Conservation (phyloP, 176 grass and related monocot species). For the Paspalum vaginatum region DNA sequence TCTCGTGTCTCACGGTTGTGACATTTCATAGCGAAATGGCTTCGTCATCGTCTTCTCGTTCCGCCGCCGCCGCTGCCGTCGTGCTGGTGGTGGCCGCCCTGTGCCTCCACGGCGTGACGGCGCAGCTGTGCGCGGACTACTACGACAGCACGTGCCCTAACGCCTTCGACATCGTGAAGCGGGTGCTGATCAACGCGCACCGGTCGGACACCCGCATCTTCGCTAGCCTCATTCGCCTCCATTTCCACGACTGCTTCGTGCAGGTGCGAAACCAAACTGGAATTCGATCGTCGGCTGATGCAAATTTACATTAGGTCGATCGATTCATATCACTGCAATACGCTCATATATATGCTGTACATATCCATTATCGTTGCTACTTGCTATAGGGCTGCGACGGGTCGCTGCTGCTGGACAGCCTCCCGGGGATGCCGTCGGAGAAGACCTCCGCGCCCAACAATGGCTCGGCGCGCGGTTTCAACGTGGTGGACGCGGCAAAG, state of each 20-base stretch:
- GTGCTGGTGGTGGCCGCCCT: not conserved
- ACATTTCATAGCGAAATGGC: not conserved
- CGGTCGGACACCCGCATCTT: conserved; percentile 55
- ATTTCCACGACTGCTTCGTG: conserved; percentile 86
- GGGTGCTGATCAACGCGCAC: conserved; percentile 56
- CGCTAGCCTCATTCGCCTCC: conserved; percentile 70
- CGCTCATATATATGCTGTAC: too few relatives aligned
- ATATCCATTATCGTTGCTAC: too few relatives aligned
- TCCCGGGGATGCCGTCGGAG: conserved; percentile 57
- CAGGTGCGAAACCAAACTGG: conserved; percentile 28
- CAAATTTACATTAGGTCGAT: too few relatives aligned
- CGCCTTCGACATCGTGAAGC: conserved; percentile 51
- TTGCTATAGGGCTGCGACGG: conserved; percentile 68
- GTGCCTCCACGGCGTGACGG: not conserved
- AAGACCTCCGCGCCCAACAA: conserved; percentile 64
- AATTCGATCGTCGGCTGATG: too few relatives aligned
- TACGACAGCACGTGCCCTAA: conserved; percentile 54
- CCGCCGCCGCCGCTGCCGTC: not conserved
- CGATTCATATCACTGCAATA: too few relatives aligned
- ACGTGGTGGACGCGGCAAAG: conserved; percentile 74
- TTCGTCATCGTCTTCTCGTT: not conserved
- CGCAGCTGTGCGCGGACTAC: conserved; percentile 55
- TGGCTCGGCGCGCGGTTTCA: conserved; percentile 53
- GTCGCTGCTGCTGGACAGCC: conserved; percentile 69
- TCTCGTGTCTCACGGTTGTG: not conserved